Evolutionary conservation across 352 stramenopile genomes (phyloP).

Genomic region (Blastocystis sp.): DNA sequence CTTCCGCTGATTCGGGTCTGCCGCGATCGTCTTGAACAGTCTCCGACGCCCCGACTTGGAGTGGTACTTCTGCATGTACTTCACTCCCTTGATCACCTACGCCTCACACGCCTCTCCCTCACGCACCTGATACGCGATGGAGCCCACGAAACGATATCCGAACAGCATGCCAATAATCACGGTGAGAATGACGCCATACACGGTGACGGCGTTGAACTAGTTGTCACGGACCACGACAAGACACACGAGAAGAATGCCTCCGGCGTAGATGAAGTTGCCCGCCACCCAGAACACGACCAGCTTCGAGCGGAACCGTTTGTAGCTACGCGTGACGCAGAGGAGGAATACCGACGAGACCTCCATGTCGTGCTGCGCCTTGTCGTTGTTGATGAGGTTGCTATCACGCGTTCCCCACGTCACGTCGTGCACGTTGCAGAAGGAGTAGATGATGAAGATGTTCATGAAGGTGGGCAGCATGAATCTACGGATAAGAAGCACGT

Average conservation of each 20-base stretch:
- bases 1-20: conserved; percentile 42
- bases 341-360: conserved; percentile 71
- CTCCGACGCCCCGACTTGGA: conserved; percentile 24
- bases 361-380: conserved; percentile 75
- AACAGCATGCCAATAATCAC: conserved; percentile 63
- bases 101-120: not conserved
- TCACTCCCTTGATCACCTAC: not conserved
- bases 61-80: conserved; percentile 69
- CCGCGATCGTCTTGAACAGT: conserved; percentile 65
- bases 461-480: conserved; percentile 76
- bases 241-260: conserved; percentile 70
- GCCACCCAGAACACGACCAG: conserved; percentile 76
- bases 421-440: conserved; percentile 77
- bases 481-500: not conserved
- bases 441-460: conserved; percentile 77
- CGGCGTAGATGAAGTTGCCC: conserved; percentile 76
- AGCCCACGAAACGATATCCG: conserved; percentile 64
- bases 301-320: conserved; percentile 76
- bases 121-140: conserved; percentile 50
- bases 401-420: conserved; percentile 76
- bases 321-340: not conserved
- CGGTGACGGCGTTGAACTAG: conserved; percentile 65
- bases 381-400: conserved; percentile 75
- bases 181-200: conserved; percentile 66
- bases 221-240: not conserved